These are phyloP conservation scores for Cercospora sesami DNA, from an alignment of 2,329 filamentous ascomycete species.

Conservation along the genomic window DNA sequence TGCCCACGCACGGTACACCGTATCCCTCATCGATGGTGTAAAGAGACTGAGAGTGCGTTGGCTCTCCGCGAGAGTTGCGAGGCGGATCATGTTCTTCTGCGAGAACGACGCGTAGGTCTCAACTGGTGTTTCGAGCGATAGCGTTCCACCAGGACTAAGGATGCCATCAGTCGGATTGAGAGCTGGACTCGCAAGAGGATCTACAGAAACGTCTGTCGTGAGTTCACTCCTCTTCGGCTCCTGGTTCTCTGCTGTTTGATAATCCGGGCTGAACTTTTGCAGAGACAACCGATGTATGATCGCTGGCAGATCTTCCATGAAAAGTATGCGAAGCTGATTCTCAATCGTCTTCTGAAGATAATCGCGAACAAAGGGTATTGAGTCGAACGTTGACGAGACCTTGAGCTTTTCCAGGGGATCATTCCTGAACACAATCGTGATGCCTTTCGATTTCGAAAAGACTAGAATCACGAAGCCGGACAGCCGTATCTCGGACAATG, in stretches of 20 bases:
- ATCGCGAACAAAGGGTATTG: constrained; percentile 95
- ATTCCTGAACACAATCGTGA: constrained; percentile 96
- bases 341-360: constrained; percentile 97
- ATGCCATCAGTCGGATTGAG: constrained; percentile 68
- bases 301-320: constrained; percentile 96
- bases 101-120: constrained; percentile 91
- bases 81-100: constrained; percentile 83
- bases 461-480: constrained; percentile 97
- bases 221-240: constrained; percentile 51
- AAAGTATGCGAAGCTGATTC: constrained; percentile 82
- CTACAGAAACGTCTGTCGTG: constrained; percentile 28
- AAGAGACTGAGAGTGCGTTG: constrained; percentile 89
- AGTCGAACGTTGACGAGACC: constrained; percentile 98
- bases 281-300: constrained; percentile 93
- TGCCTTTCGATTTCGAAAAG: constrained; percentile 94
- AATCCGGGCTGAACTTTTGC: constrained; percentile 85
- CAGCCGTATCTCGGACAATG: constrained; percentile 89
- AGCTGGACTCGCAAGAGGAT: constrained; percentile 48
- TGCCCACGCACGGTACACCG: constrained; percentile 90
- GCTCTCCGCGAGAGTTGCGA: constrained; percentile 81
- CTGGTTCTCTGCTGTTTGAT: constrained; percentile 63
- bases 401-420: constrained; percentile 97
- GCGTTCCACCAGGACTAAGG: constrained; percentile 67
- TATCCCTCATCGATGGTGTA: constrained; percentile 85
- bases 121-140: constrained; percentile 75